These are phyloP conservation scores for Striga asiatica DNA, from an alignment of 257 asterid genomes.

Conservation along the genomic window DNA sequence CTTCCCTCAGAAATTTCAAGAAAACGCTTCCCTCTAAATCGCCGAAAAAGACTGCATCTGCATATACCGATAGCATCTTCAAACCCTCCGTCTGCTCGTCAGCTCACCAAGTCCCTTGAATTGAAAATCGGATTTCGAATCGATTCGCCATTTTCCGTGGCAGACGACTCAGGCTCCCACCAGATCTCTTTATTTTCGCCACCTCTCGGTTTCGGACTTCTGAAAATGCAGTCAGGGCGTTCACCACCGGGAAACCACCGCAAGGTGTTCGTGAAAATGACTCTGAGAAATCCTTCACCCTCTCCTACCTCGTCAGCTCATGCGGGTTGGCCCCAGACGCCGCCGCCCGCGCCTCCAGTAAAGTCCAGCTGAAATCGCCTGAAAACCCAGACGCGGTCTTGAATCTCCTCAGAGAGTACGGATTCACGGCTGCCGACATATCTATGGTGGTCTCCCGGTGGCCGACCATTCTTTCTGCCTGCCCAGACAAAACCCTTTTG, in stretches of 20 bases:
- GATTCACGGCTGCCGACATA: not conserved
- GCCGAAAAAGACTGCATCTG: too few species aligned
- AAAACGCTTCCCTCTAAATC: too few species aligned
- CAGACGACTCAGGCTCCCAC: too few species aligned
- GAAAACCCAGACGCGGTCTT: not conserved
- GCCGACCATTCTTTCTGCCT: not conserved
- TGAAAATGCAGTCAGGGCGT: too few species aligned
- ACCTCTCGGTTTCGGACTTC: too few species aligned
- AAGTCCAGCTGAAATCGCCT: not conserved
- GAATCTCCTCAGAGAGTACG: slow-evolving; percentile 2
- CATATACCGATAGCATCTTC: too few species aligned
- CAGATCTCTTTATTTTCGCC: too few species aligned
- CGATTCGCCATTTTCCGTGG: too few species aligned
- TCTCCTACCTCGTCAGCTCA: slow-evolving; percentile 5
- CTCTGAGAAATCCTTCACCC: not conserved
- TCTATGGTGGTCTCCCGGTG: not conserved
- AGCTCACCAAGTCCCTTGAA: too few species aligned
- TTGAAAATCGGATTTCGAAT: too few species aligned
- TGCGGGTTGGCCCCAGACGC: not conserved
- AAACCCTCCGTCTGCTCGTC: too few species aligned
- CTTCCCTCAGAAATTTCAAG: too few species aligned
- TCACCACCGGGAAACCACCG: slow-evolving; percentile 1
- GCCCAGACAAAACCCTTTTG: not conserved
- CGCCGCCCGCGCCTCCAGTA: not conserved
- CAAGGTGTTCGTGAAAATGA: not conserved